Base-by-base conservation (phyloP, 106 monocot species). In the Amphibolis antarctica region DNA sequence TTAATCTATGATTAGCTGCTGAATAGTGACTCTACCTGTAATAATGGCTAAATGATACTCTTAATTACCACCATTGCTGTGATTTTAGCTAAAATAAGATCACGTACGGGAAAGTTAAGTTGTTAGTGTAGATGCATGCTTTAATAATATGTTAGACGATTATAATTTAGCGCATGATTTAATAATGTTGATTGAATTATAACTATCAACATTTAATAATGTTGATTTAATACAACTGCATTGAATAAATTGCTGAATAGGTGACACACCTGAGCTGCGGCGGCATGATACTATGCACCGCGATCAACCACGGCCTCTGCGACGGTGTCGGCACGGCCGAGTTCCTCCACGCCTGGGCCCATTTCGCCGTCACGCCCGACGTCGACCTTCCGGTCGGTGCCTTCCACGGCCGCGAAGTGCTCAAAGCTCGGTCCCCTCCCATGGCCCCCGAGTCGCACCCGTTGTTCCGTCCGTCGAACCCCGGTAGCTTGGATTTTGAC, bases 341-440 rank as follows among this genome's bases (percentile, higher is more conserved):
- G 56, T 94, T 94, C 79, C 84, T 94, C 47, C 74, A 74, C 3
- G 77, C 94, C 5, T 94, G 94, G 94, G 77, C 86, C 0, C 74
- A 76, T 2, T 28, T 66, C 42, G 73, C 22, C 46, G 46, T 47
- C 26, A 27, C 28, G 20, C 53, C 52, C 10, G 63, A 46, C 26
- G 46, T 0, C 24, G 63, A 63, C 44, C 66, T 68, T 1, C 23
- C 70, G 0, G 11, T 75, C 67, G 0, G 46, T 6, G 78, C 88
- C 11, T 86, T 81, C 73, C 93, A 93, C 54, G 42, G 59, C 25
- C 88, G 93, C 31, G 46, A 73, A 23, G 53, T 77, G 50, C 71
- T 93, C 17, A 76, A 69, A 48, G 86, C 94, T 4, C 83, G 79
- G 30, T 27, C 13, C 0, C 83, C 89, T 0, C 75, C 80, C 0